Conservation (phyloP, 2,329 filamentous ascomycete genomes). For the Plectosphaerella plurivora region DNA sequence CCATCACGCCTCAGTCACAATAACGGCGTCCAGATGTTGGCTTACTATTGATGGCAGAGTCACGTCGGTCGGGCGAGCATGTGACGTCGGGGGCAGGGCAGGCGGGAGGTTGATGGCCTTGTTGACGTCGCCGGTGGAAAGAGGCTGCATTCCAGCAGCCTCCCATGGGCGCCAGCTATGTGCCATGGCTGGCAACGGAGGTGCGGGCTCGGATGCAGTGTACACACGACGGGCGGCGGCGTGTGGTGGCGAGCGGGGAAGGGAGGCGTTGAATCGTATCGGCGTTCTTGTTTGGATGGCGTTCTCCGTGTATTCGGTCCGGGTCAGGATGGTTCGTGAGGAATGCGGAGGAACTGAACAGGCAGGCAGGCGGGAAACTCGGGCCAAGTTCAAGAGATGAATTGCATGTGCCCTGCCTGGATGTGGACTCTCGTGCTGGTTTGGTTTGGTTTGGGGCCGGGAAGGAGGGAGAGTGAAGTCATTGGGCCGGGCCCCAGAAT, state of each 20-base stretch:
- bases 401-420: not conserved
- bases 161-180: not conserved
- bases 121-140: not conserved
- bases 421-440: too few relatives aligned
- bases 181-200: not conserved
- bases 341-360: too few relatives aligned
- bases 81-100: not conserved
- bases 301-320: too few relatives aligned
- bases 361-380: not conserved
- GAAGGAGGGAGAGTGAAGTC: not conserved
- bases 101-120: not conserved
- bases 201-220: not conserved
- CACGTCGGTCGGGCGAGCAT: not conserved
- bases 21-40: not conserved
- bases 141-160: not conserved
- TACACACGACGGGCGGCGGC: too few relatives aligned
- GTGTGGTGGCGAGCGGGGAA: not conserved
- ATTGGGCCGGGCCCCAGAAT: not conserved
- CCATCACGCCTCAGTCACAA: not conserved
- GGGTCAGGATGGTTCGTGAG: too few relatives aligned
- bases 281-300: too few relatives aligned
- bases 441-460: too few relatives aligned
- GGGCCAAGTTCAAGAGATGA: not conserved
- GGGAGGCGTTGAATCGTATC: not conserved
- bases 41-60: not conserved